Conservation (phyloP, 2,329 filamentous ascomycete species). For the Pyrenochaeta sp. region DNA sequence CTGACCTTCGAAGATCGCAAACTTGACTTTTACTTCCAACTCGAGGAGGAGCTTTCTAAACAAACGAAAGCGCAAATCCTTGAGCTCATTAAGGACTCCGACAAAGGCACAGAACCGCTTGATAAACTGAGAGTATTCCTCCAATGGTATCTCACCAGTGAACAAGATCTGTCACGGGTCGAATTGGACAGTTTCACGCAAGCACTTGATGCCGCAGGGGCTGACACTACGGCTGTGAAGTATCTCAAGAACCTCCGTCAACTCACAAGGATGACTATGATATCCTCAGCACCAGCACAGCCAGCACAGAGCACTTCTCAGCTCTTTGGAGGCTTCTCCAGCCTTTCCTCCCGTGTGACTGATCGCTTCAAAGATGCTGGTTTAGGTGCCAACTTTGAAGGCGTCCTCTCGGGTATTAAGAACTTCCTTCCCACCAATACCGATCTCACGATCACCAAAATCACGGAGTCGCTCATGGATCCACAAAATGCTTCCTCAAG, state of each 20-base stretch:
- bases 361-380: constrained; percentile 94
- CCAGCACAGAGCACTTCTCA: constrained; percentile 73
- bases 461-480: constrained; percentile 98
- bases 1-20: constrained; percentile 69
- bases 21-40: constrained; percentile 93
- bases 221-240: constrained; percentile 77
- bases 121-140: constrained; percentile 95
- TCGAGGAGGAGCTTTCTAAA: constrained; percentile 92
- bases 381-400: constrained; percentile 86
- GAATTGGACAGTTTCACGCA: constrained; percentile 90
- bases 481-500: constrained; percentile 86
- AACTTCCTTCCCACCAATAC: constrained; percentile 97
- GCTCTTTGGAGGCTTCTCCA: constrained; percentile 91
- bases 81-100: constrained; percentile 80
- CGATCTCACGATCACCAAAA: constrained; percentile 95
- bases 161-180: constrained; percentile 80
- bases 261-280: constrained; percentile 97
- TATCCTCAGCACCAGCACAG: constrained; percentile 80
- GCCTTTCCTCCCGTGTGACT: constrained; percentile 88
- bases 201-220: constrained; percentile 76
- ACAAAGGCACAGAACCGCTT: constrained; percentile 81
- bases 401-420: constrained; percentile 93
- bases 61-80: constrained; percentile 89
- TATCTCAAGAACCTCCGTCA: constrained; percentile 86
- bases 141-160: constrained; percentile 90